These are phyloP conservation scores for Schoenoplectus triqueter DNA, from an alignment of 202 grass and related monocot species.

Conservation along the genomic window DNA sequence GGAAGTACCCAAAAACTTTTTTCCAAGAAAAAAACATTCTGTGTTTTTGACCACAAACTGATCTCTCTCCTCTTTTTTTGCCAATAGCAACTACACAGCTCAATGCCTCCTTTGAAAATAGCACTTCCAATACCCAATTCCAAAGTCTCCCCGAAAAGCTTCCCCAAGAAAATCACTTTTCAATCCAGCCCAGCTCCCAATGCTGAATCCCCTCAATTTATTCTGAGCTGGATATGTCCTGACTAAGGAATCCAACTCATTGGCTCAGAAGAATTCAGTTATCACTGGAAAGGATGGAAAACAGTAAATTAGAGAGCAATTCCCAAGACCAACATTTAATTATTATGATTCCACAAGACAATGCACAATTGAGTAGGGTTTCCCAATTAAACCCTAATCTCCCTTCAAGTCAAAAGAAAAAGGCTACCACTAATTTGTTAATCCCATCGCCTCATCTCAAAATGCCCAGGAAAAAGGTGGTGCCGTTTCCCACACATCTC, in stretches of 20 bases:
- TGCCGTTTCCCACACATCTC: conserved; percentile 39
- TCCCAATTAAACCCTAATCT: conserved; percentile 46
- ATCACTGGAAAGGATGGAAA: background rate
- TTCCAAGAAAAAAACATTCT: conserved; percentile 17
- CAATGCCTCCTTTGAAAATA: conserved; percentile 41
- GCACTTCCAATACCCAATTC: conserved; percentile 33
- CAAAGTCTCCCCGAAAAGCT: conserved; percentile 38
- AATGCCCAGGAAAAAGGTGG: conserved; percentile 39
- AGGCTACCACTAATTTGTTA: conserved; percentile 45
- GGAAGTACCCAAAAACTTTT: conserved; percentile 8
- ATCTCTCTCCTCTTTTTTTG: background rate
- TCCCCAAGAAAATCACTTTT: conserved; percentile 40
- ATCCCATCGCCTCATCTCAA: conserved; percentile 19
- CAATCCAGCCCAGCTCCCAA: conserved; percentile 11
- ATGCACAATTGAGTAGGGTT: background rate
- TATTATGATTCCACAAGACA: conserved; percentile 14
- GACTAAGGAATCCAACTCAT: background rate
- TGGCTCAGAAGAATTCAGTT: background rate
- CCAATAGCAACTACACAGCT: conserved; percentile 40
- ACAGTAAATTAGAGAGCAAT: background rate
- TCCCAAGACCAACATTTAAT: background rate
- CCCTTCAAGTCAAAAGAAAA: conserved; percentile 44
- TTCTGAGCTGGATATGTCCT: background rate
- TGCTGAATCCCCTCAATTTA: background rate
- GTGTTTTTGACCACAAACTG: background rate